Evolutionary conservation across 2,329 filamentous ascomycete genomes (phyloP), one percentile per base, ranked within the genome.

Genomic region (Talaromyces verruculosus): DNA sequence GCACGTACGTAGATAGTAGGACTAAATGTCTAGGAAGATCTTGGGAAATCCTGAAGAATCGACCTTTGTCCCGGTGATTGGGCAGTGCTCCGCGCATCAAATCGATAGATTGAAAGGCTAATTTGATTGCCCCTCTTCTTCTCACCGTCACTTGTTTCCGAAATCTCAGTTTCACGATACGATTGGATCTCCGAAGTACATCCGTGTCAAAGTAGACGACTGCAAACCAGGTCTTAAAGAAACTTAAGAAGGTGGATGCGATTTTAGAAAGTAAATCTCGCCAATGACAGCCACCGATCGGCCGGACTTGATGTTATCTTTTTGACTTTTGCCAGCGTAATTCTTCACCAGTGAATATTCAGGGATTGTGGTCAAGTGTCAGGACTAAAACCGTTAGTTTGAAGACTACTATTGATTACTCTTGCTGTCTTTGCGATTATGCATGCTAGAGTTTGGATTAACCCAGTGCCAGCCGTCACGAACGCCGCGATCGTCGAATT

Each of bases 241-340:
- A 30, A 25, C 25, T 25, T 5, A 19, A 5, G 51, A 35, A 37
- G 15, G 51, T 35, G 15, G 49, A 19, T 55, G 49, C 49, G 28
- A 33, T n/a, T 55, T 2, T 15, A 57, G 22, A 62, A 51, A 49
- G 30, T 51, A 10, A 28, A 17, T 63, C 49, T 57, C 39, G n/a
- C 49, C 39, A 63, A 58, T 63, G 25, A 43, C 61, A 25, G 61
- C 49, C 61, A 22, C 25, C n/a, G 49, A 63, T 57, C 61, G 35
- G n/a, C 53, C 30, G 53, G 10, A 37, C 39, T 39, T 19, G 28
- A 35, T 19, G 7, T 35, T 35, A 8, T 33, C 4, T 35, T 51
- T 55, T 55, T 13, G 49, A 55, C n/a, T 37, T 35, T 6, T 33
- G 49, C 17, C 3, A n/a, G 30, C 11, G 33, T 37, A 49, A 22